Conservation (phyloP, 805 yeast genomes). For the Starmerella vitae region DNA sequence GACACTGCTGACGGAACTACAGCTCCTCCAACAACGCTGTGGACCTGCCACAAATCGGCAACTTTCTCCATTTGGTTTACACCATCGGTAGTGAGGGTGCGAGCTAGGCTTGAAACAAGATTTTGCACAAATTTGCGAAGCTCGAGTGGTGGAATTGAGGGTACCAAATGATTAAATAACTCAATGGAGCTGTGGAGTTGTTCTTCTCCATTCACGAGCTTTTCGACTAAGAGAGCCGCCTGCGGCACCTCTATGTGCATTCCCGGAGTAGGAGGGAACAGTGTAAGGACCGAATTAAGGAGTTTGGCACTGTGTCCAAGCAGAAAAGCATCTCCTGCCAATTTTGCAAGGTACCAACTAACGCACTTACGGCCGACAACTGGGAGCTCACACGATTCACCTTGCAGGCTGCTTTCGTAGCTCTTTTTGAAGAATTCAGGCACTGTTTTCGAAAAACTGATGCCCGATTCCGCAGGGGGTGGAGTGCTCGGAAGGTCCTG, state of each 20-base stretch:
- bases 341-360: conserved; percentile 21
- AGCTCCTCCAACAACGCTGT: conserved; percentile 38
- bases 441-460: conserved; percentile 25
- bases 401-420: background rate
- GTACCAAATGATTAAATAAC: conserved; percentile 9
- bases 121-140: conserved; percentile 7
- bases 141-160: conserved; percentile 7
- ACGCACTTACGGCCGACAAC: background rate
- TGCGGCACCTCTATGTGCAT: conserved; percentile 7
- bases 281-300: conserved; percentile 7
- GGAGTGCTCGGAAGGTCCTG: conserved; percentile 26
- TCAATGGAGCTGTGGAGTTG: conserved; percentile 5
- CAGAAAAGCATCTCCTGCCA: conserved; percentile 7
- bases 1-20: conserved; percentile 63
- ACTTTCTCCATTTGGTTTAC: conserved; percentile 59
- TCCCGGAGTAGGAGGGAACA: conserved; percentile 12
- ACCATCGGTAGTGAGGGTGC: conserved; percentile 30
- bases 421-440: conserved; percentile 26
- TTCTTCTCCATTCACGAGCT: conserved; percentile 3
- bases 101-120: conserved; percentile 1
- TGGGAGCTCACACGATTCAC: background rate
- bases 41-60: conserved; percentile 45
- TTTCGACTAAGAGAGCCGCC: background rate
- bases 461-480: conserved; percentile 5
- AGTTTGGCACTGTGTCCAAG: conserved; percentile 1